phyloP scores from a whole-genome alignment of 331 rosid genomes.

The Phaseolus coccineus region DNA sequence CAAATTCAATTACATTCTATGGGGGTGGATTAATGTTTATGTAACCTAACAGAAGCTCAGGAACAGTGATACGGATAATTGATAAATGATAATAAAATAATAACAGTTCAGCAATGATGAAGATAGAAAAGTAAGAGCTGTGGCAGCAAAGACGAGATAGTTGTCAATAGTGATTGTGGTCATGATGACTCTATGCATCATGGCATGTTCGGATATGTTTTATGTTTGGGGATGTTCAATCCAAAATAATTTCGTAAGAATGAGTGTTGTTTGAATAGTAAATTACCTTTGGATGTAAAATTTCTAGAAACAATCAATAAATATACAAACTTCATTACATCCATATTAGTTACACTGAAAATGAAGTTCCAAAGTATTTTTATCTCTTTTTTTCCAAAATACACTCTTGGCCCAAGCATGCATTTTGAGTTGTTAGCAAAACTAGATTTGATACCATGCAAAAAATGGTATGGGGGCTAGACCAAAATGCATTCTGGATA shows the following conservation, averaged over 20 bases:
- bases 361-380: background rate
- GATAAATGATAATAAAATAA: background rate
- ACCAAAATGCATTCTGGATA: conserved; percentile 1
- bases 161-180: background rate
- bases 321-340: background rate
- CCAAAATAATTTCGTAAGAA: background rate
- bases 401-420: background rate
- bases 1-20: conserved; percentile 20
- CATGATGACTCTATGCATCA: background rate
- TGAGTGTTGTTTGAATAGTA: background rate
- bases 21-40: background rate
- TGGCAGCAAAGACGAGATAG: background rate
- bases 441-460: background rate
- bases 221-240: background rate
- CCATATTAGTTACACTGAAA: background rate
- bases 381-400: background rate
- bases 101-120: background rate
- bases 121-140: background rate
- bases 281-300: background rate
- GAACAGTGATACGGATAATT: background rate
- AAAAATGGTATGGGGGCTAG: background rate
- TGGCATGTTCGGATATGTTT: background rate
- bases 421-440: background rate
- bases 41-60: background rate
- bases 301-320: background rate